These are phyloP conservation scores for Phallus indusiatus DNA, from an alignment of 768 basidiomycete genomes.

Conservation along the genomic window DNA sequence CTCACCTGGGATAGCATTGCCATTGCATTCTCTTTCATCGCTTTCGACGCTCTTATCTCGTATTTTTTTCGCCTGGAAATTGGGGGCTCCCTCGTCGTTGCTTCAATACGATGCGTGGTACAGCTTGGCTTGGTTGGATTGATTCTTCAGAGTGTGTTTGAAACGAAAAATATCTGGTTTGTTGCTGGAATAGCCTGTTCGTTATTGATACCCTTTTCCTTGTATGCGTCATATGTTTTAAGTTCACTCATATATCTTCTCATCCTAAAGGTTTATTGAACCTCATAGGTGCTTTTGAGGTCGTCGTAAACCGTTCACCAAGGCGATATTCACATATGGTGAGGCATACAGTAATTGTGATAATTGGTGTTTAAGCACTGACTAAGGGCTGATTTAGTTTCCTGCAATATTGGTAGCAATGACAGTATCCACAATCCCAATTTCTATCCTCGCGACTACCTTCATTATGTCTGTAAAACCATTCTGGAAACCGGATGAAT, in stretches of 20 bases:
- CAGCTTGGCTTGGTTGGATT: conserved; percentile 70
- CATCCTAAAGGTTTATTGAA: conserved; percentile 56
- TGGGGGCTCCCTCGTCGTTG: conserved; percentile 54
- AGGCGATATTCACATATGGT: background rate
- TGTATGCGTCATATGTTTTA: background rate
- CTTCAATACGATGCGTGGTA: conserved; percentile 63
- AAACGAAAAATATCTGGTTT: conserved; percentile 61
- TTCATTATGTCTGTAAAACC: conserved; percentile 70
- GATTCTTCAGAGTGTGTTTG: conserved; percentile 67
- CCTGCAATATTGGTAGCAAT: conserved; percentile 55
- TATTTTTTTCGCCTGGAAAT: conserved; percentile 58
- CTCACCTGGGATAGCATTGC: conserved; percentile 68
- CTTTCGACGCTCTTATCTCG: conserved; percentile 62
- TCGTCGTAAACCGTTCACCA: conserved; percentile 14
- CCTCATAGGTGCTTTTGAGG: conserved; percentile 67
- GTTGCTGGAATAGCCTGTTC: conserved; percentile 65
- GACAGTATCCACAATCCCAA: conserved; percentile 68
- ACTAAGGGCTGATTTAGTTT: conserved; percentile 39
- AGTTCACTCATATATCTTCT: background rate
- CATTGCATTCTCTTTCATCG: conserved; percentile 65
- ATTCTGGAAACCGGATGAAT: conserved; percentile 81
- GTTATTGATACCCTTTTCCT: conserved; percentile 22
- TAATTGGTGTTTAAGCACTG: conserved; percentile 33
- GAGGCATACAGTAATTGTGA: conserved; percentile 40
- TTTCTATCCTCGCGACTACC: conserved; percentile 64